Evolutionary conservation across 208 protist genomes (phyloP).

Genomic region (Trypanosoma avium): DNA sequence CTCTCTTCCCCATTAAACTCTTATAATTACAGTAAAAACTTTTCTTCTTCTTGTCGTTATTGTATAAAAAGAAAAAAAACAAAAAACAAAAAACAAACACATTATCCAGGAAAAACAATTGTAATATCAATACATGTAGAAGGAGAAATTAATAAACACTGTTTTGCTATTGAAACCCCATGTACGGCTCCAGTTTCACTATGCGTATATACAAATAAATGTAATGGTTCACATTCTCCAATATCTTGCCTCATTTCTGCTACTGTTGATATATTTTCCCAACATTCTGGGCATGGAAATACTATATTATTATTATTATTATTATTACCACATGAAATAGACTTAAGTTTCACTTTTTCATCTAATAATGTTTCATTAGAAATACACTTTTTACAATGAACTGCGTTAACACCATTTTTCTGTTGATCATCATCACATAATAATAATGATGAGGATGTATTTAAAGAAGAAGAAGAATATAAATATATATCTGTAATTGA

Average conservation of each 20-base stretch:
- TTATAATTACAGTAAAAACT: too few species aligned
- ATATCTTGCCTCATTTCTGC: conserved; percentile 38
- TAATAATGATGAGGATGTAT: background rate
- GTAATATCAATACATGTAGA: conserved; percentile 22
- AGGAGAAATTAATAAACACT: conserved; percentile 1
- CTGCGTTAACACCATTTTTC: background rate
- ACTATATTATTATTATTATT: conserved; percentile 28
- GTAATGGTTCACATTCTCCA: conserved; percentile 30
- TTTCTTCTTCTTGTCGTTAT: too few species aligned
- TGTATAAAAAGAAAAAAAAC: background rate
- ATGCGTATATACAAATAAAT: conserved; percentile 37
- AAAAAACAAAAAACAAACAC: background rate
- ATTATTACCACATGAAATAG: too few species aligned
- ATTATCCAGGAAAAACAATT: conserved; percentile 24
- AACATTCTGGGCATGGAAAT: conserved; percentile 82
- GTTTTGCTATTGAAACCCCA: conserved; percentile 9
- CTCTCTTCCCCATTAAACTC: too few species aligned
- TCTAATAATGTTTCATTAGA: background rate
- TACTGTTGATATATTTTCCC: conserved; percentile 55
- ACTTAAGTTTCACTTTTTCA: too few species aligned
- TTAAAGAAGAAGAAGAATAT: conserved; percentile 11
- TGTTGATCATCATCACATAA: too few species aligned
- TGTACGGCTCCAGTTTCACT: conserved; percentile 11
- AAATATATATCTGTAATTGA: conserved; percentile 60
- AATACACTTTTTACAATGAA: background rate